Conservation (phyloP, 2,329 filamentous ascomycete genomes). For the Diaporthe sp. region DNA sequence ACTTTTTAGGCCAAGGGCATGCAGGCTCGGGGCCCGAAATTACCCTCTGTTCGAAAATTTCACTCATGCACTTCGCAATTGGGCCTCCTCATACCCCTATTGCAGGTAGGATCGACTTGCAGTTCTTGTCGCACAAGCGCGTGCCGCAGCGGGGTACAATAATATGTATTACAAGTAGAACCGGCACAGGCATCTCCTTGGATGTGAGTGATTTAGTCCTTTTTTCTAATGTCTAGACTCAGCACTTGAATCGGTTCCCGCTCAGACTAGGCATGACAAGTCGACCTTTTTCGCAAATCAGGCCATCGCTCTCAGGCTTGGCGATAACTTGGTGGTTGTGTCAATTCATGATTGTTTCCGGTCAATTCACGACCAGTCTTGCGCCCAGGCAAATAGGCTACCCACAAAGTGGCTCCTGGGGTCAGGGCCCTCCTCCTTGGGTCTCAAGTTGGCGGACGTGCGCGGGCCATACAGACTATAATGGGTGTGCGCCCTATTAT, state of each 20-base stretch:
- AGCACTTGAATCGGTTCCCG: background rate
- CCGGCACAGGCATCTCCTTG: background rate
- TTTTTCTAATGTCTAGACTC: background rate
- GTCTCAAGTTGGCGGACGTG: background rate
- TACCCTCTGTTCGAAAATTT: background rate
- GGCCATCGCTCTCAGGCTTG: background rate
- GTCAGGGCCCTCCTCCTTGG: background rate
- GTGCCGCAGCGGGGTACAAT: slow-evolving; percentile 8
- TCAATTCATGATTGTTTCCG: background rate
- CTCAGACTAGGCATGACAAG: background rate
- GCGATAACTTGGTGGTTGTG: background rate
- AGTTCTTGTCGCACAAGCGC: background rate
- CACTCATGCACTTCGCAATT: background rate
- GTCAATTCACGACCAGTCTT: background rate
- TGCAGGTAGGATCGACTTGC: background rate
- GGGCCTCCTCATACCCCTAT: background rate
- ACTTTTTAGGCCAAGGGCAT: background rate
- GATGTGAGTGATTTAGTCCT: background rate
- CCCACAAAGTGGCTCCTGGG: background rate
- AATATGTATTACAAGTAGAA: background rate
- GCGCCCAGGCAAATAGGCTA: background rate
- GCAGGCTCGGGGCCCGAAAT: slow-evolving; percentile 1
- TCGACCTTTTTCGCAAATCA: background rate
- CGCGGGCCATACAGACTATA: background rate
- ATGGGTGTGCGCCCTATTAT: background rate